phyloP scores from a whole-genome alignment of 106 monocot genomes.

The Alisma plantagoaquatica region DNA sequence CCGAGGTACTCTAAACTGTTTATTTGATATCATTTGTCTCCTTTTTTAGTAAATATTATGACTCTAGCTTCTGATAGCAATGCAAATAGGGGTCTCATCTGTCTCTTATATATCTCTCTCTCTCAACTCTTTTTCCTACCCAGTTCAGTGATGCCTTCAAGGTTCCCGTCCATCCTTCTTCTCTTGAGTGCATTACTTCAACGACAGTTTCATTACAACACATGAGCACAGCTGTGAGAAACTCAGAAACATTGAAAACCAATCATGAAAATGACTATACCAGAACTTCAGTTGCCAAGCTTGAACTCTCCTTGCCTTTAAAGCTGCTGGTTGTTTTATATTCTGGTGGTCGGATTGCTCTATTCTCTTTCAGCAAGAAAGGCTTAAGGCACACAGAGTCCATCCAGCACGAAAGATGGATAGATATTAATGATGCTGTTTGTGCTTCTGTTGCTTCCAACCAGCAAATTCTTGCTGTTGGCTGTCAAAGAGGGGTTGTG shows the following conservation, averaged over 20 bases:
- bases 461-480: conserved; percentile 90
- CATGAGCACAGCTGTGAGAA: conserved; percentile 5
- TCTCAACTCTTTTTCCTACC: conserved; percentile 11
- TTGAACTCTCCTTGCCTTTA: conserved; percentile 62
- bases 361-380: conserved; percentile 81
- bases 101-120: not conserved
- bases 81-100: not conserved
- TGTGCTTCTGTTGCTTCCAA: conserved; percentile 83
- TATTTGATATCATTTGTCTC: not conserved
- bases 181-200: conserved; percentile 9
- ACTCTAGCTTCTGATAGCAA: not conserved
- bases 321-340: conserved; percentile 67
- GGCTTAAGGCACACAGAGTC: conserved; percentile 55
- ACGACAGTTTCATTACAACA: not conserved
- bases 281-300: conserved; percentile 59
- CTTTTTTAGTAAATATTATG: not conserved
- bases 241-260: conserved; percentile 5
- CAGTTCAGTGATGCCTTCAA: conserved; percentile 68
- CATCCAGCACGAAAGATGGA: conserved; percentile 66
- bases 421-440: conserved; percentile 61
- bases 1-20: conserved; percentile 52
- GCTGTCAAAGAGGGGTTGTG: conserved; percentile 74
- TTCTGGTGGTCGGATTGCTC: conserved; percentile 58
- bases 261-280: conserved; percentile 17
- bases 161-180: conserved; percentile 23